Evolutionary conservation across 169 alveolate species (phyloP), one percentile per base, ranked within the genome.

Genomic region (Plasmodium coatneyi): DNA sequence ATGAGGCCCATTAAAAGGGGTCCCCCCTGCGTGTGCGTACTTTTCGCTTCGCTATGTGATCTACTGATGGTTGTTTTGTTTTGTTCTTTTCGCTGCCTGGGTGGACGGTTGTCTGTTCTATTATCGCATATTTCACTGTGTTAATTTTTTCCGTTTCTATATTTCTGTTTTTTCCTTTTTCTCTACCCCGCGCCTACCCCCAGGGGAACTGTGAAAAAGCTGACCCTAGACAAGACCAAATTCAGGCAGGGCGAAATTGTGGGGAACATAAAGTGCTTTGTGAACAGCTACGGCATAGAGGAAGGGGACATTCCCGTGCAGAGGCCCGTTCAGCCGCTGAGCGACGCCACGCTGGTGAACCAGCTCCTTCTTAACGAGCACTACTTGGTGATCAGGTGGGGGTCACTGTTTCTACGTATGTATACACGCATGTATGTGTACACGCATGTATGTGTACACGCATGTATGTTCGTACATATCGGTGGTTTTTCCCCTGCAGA

Each of bases 241-340:
- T 94, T 96, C 95, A 93, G 72, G 28, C 95, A 95, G 54, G 98
- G 98, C 7, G 96, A 96, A 74, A 94, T 96, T 41, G 96, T 94
- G 71, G 98, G 98, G 16, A 96, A 96, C 79, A 95, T 96, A 25
- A 92, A 95, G 36, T 96, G 97, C 74, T 95, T 92, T 76, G 71
- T 92, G 54, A 96, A 95, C 92, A 96, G 97, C 76, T 92, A 92
- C 71, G 95, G 96, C 19, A 19, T 95, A 46, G 93, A 92, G 7
- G 96, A 91, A 43, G 90, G 81, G 14, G 93, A 95, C 49, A 89
- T 43, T 10, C 92, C 81, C 39, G 86, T 93, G 71, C 94, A 82
- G 79, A 92, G 95, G 54, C 96, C 96, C 22, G 76, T 89, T n/a
- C 97, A 95, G 80, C 92, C 95, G 39, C 92, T 95, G 25, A 93